Base-by-base conservation (phyloP, 305 asterid species). In the Rubia balearica region DNA sequence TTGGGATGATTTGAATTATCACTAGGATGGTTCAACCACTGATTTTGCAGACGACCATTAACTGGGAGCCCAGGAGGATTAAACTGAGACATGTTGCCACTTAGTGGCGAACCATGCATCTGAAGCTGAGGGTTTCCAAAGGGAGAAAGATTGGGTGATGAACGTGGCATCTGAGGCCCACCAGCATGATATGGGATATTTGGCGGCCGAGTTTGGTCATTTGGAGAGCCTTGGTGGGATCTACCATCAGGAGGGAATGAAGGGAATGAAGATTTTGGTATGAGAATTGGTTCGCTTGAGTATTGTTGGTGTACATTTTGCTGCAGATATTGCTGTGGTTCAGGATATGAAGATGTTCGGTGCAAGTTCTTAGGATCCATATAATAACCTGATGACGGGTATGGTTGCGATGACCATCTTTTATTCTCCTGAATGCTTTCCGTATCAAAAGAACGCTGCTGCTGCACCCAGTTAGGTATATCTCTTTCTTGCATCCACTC, bases 311-410 rank as follows among this genome's bases (percentile, higher is more conserved):
- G 90, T 56, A 70, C 60, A 71, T 62, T 79, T 65, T 77, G 90
- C 61, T 73, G 85, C 10, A 71, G 81, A 61, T 76, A 75, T 65
- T 85, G 96, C 74, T 85, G 96, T 73, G 88, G 93, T 62, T 90
- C 97, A 27, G 98, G 98, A 77, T 89, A 86, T 27, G 98, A 92
- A 56, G 95, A 82, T 73, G 98, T 85, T 79, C 98, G 83, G 78
- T 86, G 81, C 81, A 90, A 73, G 16, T 78, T 72, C 68, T 81
- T 85, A 24, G 89, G 51, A 66, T 89, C 97, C 77, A 81, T 72
- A 49, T 75, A 69, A 72, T 75, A 81, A 74, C 82, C 71, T 56
- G 85, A 70, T 22, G 93, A 70, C n/a, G 77, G 75, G 74, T 86
- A 85, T 48, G 85, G 88, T 43, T 83, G 91, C 8, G 90, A 79